These are phyloP conservation scores for Amanita pseudoporphyria DNA, from an alignment of 768 basidiomycete genomes.

Conservation along the genomic window DNA sequence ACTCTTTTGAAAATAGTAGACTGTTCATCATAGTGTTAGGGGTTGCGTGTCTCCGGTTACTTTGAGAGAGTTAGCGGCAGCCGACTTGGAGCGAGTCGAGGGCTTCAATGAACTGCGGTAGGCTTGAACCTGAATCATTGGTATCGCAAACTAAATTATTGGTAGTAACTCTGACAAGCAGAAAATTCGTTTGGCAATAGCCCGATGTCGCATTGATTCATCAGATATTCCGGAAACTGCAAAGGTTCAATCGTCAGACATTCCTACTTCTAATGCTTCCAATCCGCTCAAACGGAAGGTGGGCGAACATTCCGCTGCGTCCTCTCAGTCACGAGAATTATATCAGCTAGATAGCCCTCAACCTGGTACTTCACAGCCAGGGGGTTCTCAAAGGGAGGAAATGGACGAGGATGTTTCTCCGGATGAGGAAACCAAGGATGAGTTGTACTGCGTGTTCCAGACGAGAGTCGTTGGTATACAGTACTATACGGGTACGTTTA, in stretches of 20 bases:
- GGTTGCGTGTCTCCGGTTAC: constrained; percentile 61
- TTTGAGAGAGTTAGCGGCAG: constrained; percentile 36
- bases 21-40: constrained; percentile 29
- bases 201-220: constrained; percentile 42
- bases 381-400: constrained; percentile 20
- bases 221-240: constrained; percentile 45
- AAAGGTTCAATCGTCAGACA: constrained; percentile 5
- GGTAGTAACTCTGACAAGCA: constrained; percentile 49
- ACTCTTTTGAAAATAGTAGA: not conserved
- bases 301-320: constrained; percentile 4
- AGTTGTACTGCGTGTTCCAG: constrained; percentile 50
- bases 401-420: constrained; percentile 32
- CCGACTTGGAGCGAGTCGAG: constrained; percentile 29
- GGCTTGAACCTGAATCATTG: constrained; percentile 10
- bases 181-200: constrained; percentile 52
- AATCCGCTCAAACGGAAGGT: constrained; percentile 2
- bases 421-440: constrained; percentile 48
- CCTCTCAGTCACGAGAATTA: not conserved
- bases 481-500: constrained; percentile 56
- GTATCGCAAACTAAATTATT: not conserved
- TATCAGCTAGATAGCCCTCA: not conserved
- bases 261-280: not conserved
- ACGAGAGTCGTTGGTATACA: constrained; percentile 76
- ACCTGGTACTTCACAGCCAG: not conserved
- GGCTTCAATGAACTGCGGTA: constrained; percentile 49